These are phyloP conservation scores for Aspergillus flavus DNA, from an alignment of 2,329 filamentous ascomycete species.

Conservation along the genomic window DNA sequence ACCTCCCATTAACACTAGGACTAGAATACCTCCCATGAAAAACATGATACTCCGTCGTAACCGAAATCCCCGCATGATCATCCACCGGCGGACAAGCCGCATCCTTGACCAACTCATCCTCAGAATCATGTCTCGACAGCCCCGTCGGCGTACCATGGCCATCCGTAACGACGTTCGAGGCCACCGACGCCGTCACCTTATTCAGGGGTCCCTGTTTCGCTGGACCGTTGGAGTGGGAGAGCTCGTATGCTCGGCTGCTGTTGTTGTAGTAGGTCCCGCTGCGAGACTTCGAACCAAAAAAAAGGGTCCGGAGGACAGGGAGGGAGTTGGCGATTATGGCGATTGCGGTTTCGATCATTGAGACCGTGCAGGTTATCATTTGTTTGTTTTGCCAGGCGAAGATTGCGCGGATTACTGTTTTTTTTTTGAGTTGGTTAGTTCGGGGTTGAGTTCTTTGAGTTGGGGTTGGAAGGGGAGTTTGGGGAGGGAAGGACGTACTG, in stretches of 20 bases:
- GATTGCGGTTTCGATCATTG: conserved; percentile 27
- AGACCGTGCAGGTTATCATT: conserved; percentile 29
- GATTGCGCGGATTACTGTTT: conserved; percentile 25
- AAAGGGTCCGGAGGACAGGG: conserved; percentile 24
- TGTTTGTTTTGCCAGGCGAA: conserved; percentile 24
- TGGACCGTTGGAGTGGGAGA: conserved; percentile 16
- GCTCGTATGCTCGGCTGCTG: conserved; percentile 21
- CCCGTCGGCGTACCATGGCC: conserved; percentile 8
- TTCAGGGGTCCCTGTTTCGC: conserved; percentile 8
- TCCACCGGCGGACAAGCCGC: not conserved
- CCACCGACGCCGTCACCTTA: conserved; percentile 15
- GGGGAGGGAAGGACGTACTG: conserved; percentile 16
- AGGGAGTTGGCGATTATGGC: conserved; percentile 24
- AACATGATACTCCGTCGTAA: conserved; percentile 21
- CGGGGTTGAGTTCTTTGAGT: not conserved
- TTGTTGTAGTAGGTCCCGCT: conserved; percentile 24
- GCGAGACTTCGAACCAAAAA: conserved; percentile 27
- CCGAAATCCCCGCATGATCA: conserved; percentile 17
- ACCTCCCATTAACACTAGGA: not conserved
- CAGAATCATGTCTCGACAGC: conserved; percentile 21
- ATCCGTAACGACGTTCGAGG: conserved; percentile 5
- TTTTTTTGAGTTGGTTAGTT: not conserved
- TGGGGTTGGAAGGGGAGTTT: not conserved
- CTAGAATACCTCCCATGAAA: not conserved
- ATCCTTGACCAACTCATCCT: conserved; percentile 23